Base-by-base conservation (phyloP, 768 basidiomycete genomes). In the Boletus sp. region DNA sequence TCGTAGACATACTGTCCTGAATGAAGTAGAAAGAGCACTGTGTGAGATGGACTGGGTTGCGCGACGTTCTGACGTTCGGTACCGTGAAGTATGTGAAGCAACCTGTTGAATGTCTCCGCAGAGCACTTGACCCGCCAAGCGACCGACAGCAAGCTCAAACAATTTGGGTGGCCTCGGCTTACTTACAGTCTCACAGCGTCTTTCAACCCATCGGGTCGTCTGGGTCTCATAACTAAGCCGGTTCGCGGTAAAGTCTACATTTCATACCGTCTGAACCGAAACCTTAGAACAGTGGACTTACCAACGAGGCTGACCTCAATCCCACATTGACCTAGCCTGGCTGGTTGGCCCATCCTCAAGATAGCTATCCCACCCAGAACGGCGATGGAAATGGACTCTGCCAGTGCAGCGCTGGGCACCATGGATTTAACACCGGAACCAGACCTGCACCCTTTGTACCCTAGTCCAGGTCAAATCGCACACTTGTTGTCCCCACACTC, bases 381-480 rank as follows among this genome's bases (percentile, higher is more conserved):
- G 35, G 17, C 37, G 29, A 25, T 30, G 17, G 53, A 27, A 38
- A 74, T 79, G 72, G 64, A 70, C 23, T 62, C 70, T 39, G 35
- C 58, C 29, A 39, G 34, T 33, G 51, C 65, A 46, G 59, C 68
- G 44, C 62, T 74, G 49, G 63, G 56, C 33, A 57, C 67, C 55
- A 66, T 83, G 60, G 83, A 90, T 70, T 70, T 90, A 29, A 77
- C 79, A 27, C 87, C 84, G 52, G 87, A 86, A 68, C 90, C 89
- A 57, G 91, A 93, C 71, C 75, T 93, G 48, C 81, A 86, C 65
- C 91, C 91, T 42, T 70, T 92, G 40, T 82, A 91, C 65, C 91
- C 91, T 27, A 85, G 83, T 34, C 77, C 82, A 21, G 62, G 77
- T 27, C 78, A 84, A 64, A 79, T 92, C 63, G 71, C 81, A 25